These are phyloP conservation scores for Leishmania tarentolae DNA, from an alignment of 208 protist genomes.

Conservation along the genomic window DNA sequence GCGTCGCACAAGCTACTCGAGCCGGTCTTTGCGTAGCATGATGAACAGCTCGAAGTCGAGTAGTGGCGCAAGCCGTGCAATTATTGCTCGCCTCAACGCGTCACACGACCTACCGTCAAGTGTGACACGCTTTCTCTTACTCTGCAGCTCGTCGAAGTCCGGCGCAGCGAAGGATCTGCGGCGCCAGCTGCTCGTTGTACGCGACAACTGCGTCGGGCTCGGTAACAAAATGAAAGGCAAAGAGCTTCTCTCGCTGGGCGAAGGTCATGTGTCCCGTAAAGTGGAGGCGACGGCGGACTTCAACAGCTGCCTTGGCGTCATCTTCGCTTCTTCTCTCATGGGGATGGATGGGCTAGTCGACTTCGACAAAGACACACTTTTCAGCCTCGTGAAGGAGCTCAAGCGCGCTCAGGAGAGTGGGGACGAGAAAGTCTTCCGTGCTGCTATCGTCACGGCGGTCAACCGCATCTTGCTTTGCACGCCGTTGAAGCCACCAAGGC, in stretches of 20 bases:
- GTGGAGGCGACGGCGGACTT: slow-evolving; percentile 27
- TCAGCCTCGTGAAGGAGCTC: slow-evolving; percentile 33
- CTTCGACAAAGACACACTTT: slow-evolving; percentile 27
- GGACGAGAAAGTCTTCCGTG: slow-evolving; percentile 36
- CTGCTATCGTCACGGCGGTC: slow-evolving; percentile 37
- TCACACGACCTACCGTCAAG: slow-evolving; percentile 27
- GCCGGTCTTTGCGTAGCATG: slow-evolving; percentile 10
- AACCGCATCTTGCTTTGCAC: slow-evolving; percentile 53
- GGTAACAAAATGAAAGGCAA: slow-evolving; percentile 24
- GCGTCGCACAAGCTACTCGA: not conserved
- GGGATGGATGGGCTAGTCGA: slow-evolving; percentile 31
- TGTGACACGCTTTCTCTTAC: slow-evolving; percentile 26
- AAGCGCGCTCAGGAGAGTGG: slow-evolving; percentile 34
- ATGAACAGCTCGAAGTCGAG: slow-evolving; percentile 3
- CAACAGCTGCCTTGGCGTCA: slow-evolving; percentile 34
- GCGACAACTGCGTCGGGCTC: slow-evolving; percentile 30
- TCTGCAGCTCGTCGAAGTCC: slow-evolving; percentile 18
- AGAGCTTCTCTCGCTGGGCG: slow-evolving; percentile 32
- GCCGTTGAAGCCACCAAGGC: slow-evolving; percentile 30
- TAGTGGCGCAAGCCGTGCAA: not conserved
- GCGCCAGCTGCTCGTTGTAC: slow-evolving; percentile 31
- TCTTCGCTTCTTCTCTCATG: slow-evolving; percentile 33
- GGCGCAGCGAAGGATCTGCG: slow-evolving; percentile 20
- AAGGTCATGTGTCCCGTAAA: slow-evolving; percentile 17
- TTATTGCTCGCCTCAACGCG: slow-evolving; percentile 9